A percentile compares a stretch with the other conserved stretches of the same genome.
phyloP scores from a whole-genome alignment of 768 basidiomycete genomes.

The Rhizopogon salebrosus region DNA sequence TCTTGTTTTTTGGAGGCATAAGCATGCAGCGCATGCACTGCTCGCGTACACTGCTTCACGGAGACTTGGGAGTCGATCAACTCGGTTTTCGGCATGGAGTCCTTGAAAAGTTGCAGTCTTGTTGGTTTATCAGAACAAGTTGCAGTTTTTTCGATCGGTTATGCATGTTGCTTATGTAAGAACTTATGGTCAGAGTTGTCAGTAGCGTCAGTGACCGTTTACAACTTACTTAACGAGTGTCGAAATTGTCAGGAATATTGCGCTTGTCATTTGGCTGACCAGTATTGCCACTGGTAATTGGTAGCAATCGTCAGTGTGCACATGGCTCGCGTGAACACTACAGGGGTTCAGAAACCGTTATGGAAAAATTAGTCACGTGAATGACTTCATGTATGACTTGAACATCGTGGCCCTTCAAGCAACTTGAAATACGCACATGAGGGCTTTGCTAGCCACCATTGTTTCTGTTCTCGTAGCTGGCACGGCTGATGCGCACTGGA shows the following conservation, averaged over 20 bases:
- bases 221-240: neutral
- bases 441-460: neutral
- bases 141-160: neutral
- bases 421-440: too few species aligned
- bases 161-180: neutral
- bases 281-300: too few species aligned
- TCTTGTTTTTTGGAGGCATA: constrained; percentile 63
- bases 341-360: too few species aligned
- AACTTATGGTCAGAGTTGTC: neutral
- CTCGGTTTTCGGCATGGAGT: constrained; percentile 39
- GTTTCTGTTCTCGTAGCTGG: neutral
- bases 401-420: too few species aligned
- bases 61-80: constrained; percentile 73
- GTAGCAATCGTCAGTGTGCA: too few species aligned
- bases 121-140: too few species aligned
- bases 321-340: too few species aligned
- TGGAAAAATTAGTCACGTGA: neutral
- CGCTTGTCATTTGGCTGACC: too few species aligned
- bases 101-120: neutral
- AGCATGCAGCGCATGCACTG: constrained; percentile 71
- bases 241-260: too few species aligned
- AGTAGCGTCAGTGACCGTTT: neutral
- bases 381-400: neutral
- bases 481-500: neutral
- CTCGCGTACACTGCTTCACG: constrained; percentile 65